Base-by-base conservation (phyloP, 202 grass and related monocot genomes). In the Schoenoplectus triqueter region DNA sequence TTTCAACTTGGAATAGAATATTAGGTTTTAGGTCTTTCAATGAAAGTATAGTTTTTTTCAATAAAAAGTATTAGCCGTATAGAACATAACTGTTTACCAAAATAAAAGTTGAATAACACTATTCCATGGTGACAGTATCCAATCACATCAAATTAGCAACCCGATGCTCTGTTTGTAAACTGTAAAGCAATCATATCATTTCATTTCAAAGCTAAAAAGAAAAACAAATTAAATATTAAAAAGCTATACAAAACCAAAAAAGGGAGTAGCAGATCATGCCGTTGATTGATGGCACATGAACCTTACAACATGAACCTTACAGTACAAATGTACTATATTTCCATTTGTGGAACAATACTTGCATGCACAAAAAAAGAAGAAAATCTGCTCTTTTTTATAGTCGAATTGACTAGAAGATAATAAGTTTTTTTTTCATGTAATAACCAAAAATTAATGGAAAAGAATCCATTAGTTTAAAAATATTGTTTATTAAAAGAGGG, bases 101-200 rank as follows among this genome's bases (percentile, higher is more conserved):
- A 54, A 73, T 22, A 31, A 31, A 31, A 31, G 45, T 39, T 67
- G 60, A 82, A 68, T 5, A 64, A 22, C 80, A 82, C 80, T 82
- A 82, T 82, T 75, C 10, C 56, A 65, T n/a, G 4, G 18, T 50
- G 42, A 69, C 21, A 83, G 64, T 68, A 69, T 83, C 21, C 69
- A 68, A 83, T 83, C 81, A 83, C 64, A 83, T 83, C 81, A 70
- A 66, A 67, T 6, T 22, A 51, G 41, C 42, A 9, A 59, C 10
- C 9, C 5, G 39, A 69, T 70, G 51, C 48, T 14, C 21, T 39
- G 1, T 68, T 40, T 19, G 55, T 44, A 49, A 81, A 81, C 64
- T 41, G 63, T 52, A 44, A 83, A 83, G 81, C 63, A 42, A 70
- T 68, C 64, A 83, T 21, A 82, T 82, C 80, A 67, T 81, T 65